These are phyloP conservation scores for Lactifluus hygrophoroides DNA, from an alignment of 768 basidiomycete species.

Conservation along the genomic window DNA sequence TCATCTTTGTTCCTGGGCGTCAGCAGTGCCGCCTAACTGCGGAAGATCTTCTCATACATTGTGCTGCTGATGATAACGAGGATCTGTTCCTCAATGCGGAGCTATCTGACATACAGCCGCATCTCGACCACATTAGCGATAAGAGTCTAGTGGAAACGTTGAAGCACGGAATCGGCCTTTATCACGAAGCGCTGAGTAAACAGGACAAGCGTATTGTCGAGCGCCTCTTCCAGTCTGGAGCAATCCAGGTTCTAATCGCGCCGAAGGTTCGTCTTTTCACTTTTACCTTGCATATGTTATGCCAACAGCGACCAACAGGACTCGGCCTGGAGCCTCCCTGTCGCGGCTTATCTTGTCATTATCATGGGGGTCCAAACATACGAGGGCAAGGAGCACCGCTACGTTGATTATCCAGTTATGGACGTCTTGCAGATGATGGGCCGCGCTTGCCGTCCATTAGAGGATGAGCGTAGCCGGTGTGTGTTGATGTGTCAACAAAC, in stretches of 20 bases:
- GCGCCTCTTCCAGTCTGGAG: constrained; percentile 85
- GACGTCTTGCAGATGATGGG: constrained; percentile 99
- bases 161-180: constrained; percentile 88
- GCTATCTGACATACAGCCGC: constrained; percentile 70
- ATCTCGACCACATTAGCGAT: constrained; percentile 80
- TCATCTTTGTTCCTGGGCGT: constrained; percentile 87
- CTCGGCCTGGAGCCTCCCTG: constrained; percentile 91
- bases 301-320: constrained; percentile 43
- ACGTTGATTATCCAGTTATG: constrained; percentile 96
- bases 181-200: constrained; percentile 86
- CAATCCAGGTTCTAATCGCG: constrained; percentile 89
- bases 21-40: constrained; percentile 93
- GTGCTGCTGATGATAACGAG: constrained; percentile 75
- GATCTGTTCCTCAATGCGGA: constrained; percentile 89
- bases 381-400: constrained; percentile 96
- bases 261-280: constrained; percentile 57
- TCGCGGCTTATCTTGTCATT: constrained; percentile 94
- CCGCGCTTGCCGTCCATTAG: constrained; percentile 82
- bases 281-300: background rate
- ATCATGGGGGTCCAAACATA: constrained; percentile 99
- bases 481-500: constrained; percentile 97
- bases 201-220: constrained; percentile 95
- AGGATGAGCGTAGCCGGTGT: constrained; percentile 87
- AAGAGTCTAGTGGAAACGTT: constrained; percentile 66
- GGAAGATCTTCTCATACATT: constrained; percentile 83